Evolutionary conservation across 495 filamentous ascomycete genomes (phyloP).

Genomic region (Barbatosphaeria neglecta): DNA sequence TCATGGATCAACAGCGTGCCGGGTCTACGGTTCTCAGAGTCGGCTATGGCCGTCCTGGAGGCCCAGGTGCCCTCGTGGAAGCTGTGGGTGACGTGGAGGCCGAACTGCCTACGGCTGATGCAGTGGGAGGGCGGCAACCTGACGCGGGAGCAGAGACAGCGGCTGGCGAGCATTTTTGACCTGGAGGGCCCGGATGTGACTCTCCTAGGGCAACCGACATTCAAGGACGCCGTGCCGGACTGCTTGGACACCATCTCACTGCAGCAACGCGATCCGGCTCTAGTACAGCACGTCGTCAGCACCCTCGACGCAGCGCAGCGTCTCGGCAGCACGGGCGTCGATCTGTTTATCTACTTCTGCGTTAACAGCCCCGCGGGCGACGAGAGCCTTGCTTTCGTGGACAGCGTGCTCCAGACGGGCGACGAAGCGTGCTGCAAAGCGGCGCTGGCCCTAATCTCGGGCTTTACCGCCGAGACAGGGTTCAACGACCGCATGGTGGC

Average conservation of each 20-base stretch:
- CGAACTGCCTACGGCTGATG: conserved; percentile 4
- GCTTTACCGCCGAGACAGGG: background rate
- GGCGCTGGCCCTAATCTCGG: conserved; percentile 2
- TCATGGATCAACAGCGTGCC: conserved; percentile 4
- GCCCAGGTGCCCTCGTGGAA: conserved; percentile 2
- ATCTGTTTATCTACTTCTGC: conserved; percentile 6
- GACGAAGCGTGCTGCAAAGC: conserved; percentile 4
- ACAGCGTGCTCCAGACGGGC: conserved; percentile 5
- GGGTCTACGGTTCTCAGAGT: background rate
- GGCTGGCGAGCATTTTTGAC: conserved; percentile 5
- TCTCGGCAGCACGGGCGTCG: conserved; percentile 2
- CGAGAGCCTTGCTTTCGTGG: conserved; percentile 1
- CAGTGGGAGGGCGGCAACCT: conserved; percentile 8
- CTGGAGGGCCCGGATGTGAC: conserved; percentile 9
- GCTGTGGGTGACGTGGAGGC: conserved; percentile 6
- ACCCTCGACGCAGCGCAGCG: conserved; percentile 5
- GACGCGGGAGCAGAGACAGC: conserved; percentile 4
- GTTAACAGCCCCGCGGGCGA: conserved; percentile 4
- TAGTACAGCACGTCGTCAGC: conserved; percentile 2
- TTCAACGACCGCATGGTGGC: conserved; percentile 9
- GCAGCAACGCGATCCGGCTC: background rate
- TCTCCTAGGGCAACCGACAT: background rate
- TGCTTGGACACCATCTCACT: conserved; percentile 3
- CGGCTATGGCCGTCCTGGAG: conserved; percentile 2
- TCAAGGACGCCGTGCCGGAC: conserved; percentile 3